Evolutionary conservation across 306 rosid genomes (phyloP), one percentile per base, ranked within the genome.

Genomic region (Acacia acuminata): DNA sequence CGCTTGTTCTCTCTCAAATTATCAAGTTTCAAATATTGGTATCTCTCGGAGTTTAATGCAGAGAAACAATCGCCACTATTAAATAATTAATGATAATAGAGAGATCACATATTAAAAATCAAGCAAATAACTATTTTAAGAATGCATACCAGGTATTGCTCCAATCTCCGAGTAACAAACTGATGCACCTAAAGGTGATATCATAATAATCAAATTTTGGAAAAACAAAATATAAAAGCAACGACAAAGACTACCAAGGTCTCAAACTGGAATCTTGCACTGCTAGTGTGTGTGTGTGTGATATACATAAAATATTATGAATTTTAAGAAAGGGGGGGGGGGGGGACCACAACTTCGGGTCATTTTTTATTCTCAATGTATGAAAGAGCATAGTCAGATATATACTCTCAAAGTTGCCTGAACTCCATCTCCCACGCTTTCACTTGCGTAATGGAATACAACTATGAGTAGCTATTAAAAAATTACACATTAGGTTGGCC

Each of bases 111-210:
- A 53, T 55, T 55, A 19, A 55, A 55, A 7, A 19, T 55, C 48
- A 76, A 43, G 64, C 15, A 61, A 77, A 44, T 65, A 74, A 79
- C 61, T 51, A 66, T 44, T 27, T 71, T 70, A 38, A 17, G 38
- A 82, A 85, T 32, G 42, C 91, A 38, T 89, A 95, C 97, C 98
- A 95, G 87, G 92, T 84, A 93, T 74, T 95, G 98, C 91, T 95
- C 98, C 64, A 95, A 82, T 88, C 98, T 90, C 72, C 98, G 92
- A 76, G 87, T 86, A 75, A 95, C 94, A 83, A 95, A 95, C 85
- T 90, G 93, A 83, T 74, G 89, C 69, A 83, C 98, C 98, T 95
- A 81, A 84, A 84, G 55, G 61, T 48, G 71, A 74, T 81, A 19
- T 56, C n/a, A 76, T 48, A 79, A 77, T 44, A 20, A 79, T 84